These are phyloP conservation scores for Penicillium cosmopolitanum DNA, from an alignment of 495 filamentous ascomycete species.

Conservation along the genomic window DNA sequence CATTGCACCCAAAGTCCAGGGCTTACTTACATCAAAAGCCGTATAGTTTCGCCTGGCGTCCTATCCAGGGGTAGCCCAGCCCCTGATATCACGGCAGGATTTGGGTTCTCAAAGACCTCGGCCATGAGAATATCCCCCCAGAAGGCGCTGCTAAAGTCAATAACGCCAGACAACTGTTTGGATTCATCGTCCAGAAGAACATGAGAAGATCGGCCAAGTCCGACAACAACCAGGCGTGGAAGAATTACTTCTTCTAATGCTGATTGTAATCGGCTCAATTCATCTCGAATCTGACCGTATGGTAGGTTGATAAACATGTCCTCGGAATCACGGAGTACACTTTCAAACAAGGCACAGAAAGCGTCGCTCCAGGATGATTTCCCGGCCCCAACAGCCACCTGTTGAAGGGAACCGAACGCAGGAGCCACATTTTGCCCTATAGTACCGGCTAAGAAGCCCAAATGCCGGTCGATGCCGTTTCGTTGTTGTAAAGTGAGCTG, in stretches of 20 bases:
- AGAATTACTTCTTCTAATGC: slow-evolving; percentile 59
- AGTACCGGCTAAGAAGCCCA: slow-evolving; percentile 37
- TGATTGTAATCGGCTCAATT: slow-evolving; percentile 48
- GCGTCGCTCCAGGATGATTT: slow-evolving; percentile 62
- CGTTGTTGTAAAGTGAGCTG: slow-evolving; percentile 42
- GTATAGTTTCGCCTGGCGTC: slow-evolving; percentile 29
- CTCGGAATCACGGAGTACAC: slow-evolving; percentile 68
- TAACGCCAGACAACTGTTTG: slow-evolving; percentile 46
- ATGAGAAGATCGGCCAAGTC: slow-evolving; percentile 57
- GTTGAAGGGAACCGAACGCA: slow-evolving; percentile 54
- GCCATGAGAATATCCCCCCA: slow-evolving; percentile 56
- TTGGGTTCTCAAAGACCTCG: slow-evolving; percentile 45
- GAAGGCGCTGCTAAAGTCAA: slow-evolving; percentile 50
- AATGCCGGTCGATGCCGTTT: slow-evolving; percentile 46
- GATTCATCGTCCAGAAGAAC: slow-evolving; percentile 59
- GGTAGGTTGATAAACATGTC: slow-evolving; percentile 70
- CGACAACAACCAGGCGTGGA: slow-evolving; percentile 60
- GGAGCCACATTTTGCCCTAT: slow-evolving; percentile 45
- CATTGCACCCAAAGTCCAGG: not conserved
- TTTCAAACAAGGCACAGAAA: slow-evolving; percentile 64
- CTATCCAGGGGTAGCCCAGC: slow-evolving; percentile 35
- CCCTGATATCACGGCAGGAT: slow-evolving; percentile 40
- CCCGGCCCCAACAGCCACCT: slow-evolving; percentile 51
- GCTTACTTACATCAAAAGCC: slow-evolving; percentile 42
- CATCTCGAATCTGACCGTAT: slow-evolving; percentile 63